These are phyloP conservation scores for Penicillium coffeae DNA, from an alignment of 495 filamentous ascomycete genomes.

Conservation along the genomic window DNA sequence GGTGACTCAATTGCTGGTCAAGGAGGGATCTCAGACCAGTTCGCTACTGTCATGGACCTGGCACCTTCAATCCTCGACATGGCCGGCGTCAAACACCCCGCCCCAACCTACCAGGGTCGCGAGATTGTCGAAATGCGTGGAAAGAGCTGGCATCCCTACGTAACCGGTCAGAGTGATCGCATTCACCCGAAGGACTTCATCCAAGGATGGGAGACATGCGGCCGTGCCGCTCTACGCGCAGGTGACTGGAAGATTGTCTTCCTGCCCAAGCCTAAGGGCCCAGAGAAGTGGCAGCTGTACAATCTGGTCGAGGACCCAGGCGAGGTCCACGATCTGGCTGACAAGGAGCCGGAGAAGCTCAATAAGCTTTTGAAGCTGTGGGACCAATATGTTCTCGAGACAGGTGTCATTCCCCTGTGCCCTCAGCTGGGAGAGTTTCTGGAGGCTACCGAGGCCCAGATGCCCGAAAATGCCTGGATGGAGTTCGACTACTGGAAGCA, in stretches of 20 bases:
- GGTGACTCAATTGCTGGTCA: conserved; percentile 15
- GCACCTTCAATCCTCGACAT: conserved; percentile 58
- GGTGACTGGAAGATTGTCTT: conserved; percentile 50
- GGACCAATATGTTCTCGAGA: conserved; percentile 60
- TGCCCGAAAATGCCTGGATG: conserved; percentile 66
- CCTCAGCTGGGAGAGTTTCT: conserved; percentile 43
- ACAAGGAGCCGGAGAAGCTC: conserved; percentile 54
- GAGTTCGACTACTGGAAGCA: conserved; percentile 67
- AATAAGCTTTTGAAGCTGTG: conserved; percentile 47
- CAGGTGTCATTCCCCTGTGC: conserved; percentile 49
- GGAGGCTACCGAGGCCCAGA: conserved; percentile 60
- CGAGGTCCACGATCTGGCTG: conserved; percentile 57
- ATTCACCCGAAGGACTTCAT: conserved; percentile 49
- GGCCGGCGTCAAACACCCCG: conserved; percentile 57
- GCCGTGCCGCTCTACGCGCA: conserved; percentile 41
- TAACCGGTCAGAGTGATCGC: conserved; percentile 23
- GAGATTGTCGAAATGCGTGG: conserved; percentile 60
- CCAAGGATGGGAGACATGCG: conserved; percentile 47
- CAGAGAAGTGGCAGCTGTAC: conserved; percentile 47
- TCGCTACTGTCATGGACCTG: conserved; percentile 63
- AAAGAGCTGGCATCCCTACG: conserved; percentile 42
- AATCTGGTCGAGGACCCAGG: conserved; percentile 41
- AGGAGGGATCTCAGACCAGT: conserved; percentile 50
- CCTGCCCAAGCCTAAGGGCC: conserved; percentile 47
- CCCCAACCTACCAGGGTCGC: conserved; percentile 52